A percentile compares a stretch with the other conserved stretches of the same genome.
These are phyloP conservation scores for Williopsis jadinii DNA, from an alignment of 1,139 yeast genomes.

Conservation along the genomic window DNA sequence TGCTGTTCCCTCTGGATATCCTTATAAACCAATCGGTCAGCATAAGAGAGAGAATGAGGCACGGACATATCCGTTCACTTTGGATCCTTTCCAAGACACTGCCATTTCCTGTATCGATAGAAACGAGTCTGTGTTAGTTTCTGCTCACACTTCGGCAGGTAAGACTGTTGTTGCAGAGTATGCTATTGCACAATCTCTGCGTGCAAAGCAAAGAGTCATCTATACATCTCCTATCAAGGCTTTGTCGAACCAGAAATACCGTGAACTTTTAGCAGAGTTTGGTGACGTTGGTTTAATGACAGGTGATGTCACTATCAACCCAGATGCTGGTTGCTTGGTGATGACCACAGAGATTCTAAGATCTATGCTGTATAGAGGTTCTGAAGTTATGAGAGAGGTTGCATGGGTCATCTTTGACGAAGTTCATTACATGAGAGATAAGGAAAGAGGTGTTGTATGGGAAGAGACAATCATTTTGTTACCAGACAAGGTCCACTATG, in stretches of 20 bases:
- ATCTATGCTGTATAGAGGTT: constrained; percentile 89
- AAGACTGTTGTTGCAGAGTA: constrained; percentile 98
- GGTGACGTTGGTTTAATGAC: constrained; percentile 97
- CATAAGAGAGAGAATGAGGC: constrained; percentile 74
- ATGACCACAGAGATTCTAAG: constrained; percentile 97
- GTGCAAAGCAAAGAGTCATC: constrained; percentile 89
- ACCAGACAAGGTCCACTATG: constrained; percentile 90
- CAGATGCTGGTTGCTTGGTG: constrained; percentile 93
- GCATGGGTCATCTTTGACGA: constrained; percentile 97
- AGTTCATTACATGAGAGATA: constrained; percentile 93
- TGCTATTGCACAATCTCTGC: constrained; percentile 90
- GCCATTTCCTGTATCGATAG: constrained; percentile 92
- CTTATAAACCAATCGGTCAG: constrained; percentile 81
- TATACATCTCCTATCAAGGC: constrained; percentile 98
- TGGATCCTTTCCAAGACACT: constrained; percentile 96
- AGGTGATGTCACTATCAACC: constrained; percentile 96
- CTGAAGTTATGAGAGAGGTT: constrained; percentile 93
- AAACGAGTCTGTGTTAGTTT: constrained; percentile 91
- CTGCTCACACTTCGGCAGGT: constrained; percentile 99
- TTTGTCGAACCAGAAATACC: constrained; percentile 88
- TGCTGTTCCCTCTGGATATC: constrained; percentile 87
- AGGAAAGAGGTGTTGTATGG: constrained; percentile 98
- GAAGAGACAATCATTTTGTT: constrained; percentile 94
- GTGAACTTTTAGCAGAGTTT: constrained; percentile 87
- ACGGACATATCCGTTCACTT: constrained; percentile 79